Evolutionary conservation across 805 yeast species (phyloP).

Genomic region (Candida sakaeoensis): DNA sequence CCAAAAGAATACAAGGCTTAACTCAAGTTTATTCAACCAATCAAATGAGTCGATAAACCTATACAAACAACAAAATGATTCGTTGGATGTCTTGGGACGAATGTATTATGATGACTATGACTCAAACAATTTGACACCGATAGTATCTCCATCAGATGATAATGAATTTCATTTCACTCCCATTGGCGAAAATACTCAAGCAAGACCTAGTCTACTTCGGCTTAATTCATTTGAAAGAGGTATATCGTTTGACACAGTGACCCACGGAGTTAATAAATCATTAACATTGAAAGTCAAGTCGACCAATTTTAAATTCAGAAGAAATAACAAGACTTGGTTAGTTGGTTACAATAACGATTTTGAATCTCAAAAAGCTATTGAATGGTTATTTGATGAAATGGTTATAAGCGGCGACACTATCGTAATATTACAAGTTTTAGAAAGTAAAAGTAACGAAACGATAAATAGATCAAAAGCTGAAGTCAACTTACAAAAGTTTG

Average conservation of each 20-base stretch:
- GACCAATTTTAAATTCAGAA: slow-evolving; percentile 39
- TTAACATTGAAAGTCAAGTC: slow-evolving; percentile 40
- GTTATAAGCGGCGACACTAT: slow-evolving; percentile 42
- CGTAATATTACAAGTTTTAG: slow-evolving; percentile 38
- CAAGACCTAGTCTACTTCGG: slow-evolving; percentile 14
- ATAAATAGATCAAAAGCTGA: slow-evolving; percentile 31
- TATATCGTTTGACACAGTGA: slow-evolving; percentile 39
- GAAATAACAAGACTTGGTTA: slow-evolving; percentile 41
- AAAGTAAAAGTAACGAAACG: slow-evolving; percentile 24
- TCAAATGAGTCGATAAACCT: slow-evolving; percentile 35
- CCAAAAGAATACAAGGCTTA: slow-evolving; percentile 32
- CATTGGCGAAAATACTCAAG: slow-evolving; percentile 11
- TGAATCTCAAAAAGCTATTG: slow-evolving; percentile 38
- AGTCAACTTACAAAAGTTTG: slow-evolving; percentile 25
- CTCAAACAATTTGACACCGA: slow-evolving; percentile 15
- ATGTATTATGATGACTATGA: slow-evolving; percentile 43
- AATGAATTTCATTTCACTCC: slow-evolving; percentile 9
- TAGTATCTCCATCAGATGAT: slow-evolving; percentile 15
- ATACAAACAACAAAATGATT: slow-evolving; percentile 34
- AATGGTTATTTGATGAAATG: slow-evolving; percentile 44
- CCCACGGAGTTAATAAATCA: slow-evolving; percentile 29
- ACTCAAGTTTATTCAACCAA: slow-evolving; percentile 37
- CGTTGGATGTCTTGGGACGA: slow-evolving; percentile 39
- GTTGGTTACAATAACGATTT: slow-evolving; percentile 36
- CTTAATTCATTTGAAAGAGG: slow-evolving; percentile 32